Percentiles rank a stretch among this genome's conserved stretches.
phyloP scores from a whole-genome alignment of 139 green algal genomes.

The Penium margaritaceum region DNA sequence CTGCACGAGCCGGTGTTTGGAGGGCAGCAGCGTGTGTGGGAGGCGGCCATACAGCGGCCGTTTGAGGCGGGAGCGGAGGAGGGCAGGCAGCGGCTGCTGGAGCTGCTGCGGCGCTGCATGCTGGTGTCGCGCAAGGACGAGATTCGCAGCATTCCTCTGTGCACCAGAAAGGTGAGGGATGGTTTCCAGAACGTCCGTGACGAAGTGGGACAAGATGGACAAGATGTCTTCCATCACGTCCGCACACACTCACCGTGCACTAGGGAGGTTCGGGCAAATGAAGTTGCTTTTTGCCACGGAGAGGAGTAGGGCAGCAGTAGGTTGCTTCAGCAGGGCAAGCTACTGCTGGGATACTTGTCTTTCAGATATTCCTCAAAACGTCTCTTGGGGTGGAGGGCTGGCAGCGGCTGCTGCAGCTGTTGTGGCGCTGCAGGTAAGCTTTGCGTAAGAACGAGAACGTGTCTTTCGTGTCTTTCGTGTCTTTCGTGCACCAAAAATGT shows the following conservation, averaged over 20 bases:
- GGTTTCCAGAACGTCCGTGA: too few species aligned
- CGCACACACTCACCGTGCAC: too few species aligned
- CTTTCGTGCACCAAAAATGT: not conserved
- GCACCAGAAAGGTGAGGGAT: slow-evolving; percentile 34
- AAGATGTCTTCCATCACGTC: too few species aligned
- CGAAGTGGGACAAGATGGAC: not conserved
- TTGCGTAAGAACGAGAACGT: not conserved
- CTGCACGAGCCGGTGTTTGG: slow-evolving; percentile 70
- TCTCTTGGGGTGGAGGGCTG: not conserved
- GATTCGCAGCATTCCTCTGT: slow-evolving; percentile 61
- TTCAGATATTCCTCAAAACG: not conserved
- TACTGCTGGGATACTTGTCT: not conserved
- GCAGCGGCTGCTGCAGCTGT: not conserved
- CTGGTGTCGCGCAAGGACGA: slow-evolving; percentile 75
- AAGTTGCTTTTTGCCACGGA: too few species aligned
- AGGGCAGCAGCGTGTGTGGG: slow-evolving; percentile 47
- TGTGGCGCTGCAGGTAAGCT: not conserved
- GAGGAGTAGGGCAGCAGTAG: too few species aligned
- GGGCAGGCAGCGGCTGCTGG: slow-evolving; percentile 58
- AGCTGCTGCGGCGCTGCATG: slow-evolving; percentile 64
- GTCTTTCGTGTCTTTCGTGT: too few species aligned
- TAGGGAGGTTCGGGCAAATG: too few species aligned
- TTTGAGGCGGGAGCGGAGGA: slow-evolving; percentile 55
- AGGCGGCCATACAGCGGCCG: slow-evolving; percentile 59
- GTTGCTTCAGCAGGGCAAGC: too few species aligned